Base-by-base conservation (phyloP, 345 rosid genomes). In the Pistacia vera region DNA sequence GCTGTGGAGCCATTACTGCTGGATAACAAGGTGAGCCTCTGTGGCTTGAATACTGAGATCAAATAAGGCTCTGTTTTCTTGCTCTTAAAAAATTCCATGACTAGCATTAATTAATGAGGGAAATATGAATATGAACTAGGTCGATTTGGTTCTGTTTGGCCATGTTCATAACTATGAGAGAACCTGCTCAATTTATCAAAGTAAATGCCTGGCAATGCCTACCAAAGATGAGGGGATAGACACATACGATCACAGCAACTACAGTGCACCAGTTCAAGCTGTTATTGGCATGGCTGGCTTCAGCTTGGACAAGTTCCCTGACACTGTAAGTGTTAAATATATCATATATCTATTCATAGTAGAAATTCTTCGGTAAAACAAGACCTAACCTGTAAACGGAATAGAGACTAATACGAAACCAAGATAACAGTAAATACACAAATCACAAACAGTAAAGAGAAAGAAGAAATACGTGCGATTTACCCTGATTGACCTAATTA, bases 131-230 rank as follows among this genome's bases (percentile, higher is more conserved):
- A 41, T 78, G 65, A 68, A 72, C 46, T 30, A 90, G 93, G 95
- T 86, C 10, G 95, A 89, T 72, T 52, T 89, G 62, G 93, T 44
- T 18, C 83, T 91, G 5, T 75, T 83, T 22, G 95, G 95, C 6
- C 93, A 91, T 71, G 91, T 91, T 44, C 95, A 91, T 74, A 91
- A 91, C 66, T 91, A 91, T 16, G 95, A 87, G 76, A 85, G 95
- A 74, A 91, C 84, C 11, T 91, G 93, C 66, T 85, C 91, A 14
- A 70, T 91, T 13, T 86, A 67, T 62, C 66, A 78, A 62, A 20
- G 54, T 12, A 20, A 79, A 9, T 91, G 95, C 79, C 70, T 75
- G 38, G 88, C 84, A 35, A 82, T 81, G 87, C 95, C 95, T 16
- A 60, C 16, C 5, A 89, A 80, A 79, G 91, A 85, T 70, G 60